Evolutionary conservation across 169 alveolate genomes (phyloP), one percentile per base, ranked within the genome.

Genomic region (Amoebophrya sp.): DNA sequence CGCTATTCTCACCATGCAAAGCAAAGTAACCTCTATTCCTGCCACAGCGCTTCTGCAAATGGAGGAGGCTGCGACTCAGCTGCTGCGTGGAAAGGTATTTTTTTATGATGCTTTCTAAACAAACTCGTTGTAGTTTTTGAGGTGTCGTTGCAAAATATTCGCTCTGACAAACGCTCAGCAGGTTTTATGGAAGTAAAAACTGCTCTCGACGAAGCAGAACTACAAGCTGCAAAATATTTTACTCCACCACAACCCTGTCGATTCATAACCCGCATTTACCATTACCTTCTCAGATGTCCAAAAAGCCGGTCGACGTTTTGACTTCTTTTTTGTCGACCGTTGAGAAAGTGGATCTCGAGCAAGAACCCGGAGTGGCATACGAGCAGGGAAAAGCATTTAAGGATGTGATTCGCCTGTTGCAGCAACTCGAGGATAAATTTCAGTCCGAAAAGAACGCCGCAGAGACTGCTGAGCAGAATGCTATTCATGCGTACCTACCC

Each of bases 381-480:
- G 83, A 65, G 26, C 83, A 65, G 83, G 83, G 83, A 6, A 65
- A 65, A 36, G 83, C n/a, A 0, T 65, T 65, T 26, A 65, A 65
- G 83, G 83, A 65, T 65, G 83, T 65, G 33, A 65, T 65, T 18
- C 83, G 83, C 36, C 83, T 65, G 83, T 36, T 65, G 83, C 83
- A 65, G 83, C 83, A 65, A 36, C 83, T 65, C 38, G 83, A 65
- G 83, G 83, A 65, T 36, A 65, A 65, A 36, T 65, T 65, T 65
- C 83, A 65, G 83, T 65, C 83, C 36, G 83, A 65, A 36, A 65
- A 65, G 83, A 6, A 65, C 36, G 83, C 83, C 83, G 83, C 83
- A 36, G 36, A 65, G n/a, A 36, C n/a, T 36, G 83, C 83, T 36
- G 83, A 65, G 26, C 83, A 65, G 83, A 65, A 65, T 36, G 83